Evolutionary conservation across 2,329 filamentous ascomycete species (phyloP).

Genomic region (Fusarium euwallaceae): DNA sequence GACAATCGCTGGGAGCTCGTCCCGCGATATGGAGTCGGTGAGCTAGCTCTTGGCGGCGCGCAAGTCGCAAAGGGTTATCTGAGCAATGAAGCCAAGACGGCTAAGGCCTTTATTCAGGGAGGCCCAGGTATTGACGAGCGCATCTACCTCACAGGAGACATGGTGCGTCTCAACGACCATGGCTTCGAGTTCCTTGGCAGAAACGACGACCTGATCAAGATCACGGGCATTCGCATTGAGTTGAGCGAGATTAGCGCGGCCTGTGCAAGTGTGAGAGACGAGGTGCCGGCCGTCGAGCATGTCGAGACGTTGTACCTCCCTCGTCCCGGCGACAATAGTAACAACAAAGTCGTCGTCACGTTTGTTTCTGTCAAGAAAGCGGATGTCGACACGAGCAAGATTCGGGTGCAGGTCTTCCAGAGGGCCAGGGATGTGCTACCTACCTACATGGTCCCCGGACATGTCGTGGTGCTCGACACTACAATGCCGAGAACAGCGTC

Average conservation of each 20-base stretch:
- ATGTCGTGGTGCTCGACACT: conserved; percentile 26
- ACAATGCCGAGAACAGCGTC: conserved; percentile 30
- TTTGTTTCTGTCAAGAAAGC: conserved; percentile 28
- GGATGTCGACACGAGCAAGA: not conserved
- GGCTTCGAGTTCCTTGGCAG: conserved; percentile 31
- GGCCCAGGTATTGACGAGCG: conserved; percentile 24
- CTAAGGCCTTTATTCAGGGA: conserved; percentile 24
- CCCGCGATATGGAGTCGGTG: conserved; percentile 26
- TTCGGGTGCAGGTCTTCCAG: conserved; percentile 20
- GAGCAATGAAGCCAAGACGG: conserved; percentile 23
- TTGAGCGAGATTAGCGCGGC: conserved; percentile 33
- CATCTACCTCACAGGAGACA: conserved; percentile 26
- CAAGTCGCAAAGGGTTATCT: conserved; percentile 31
- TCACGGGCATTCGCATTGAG: conserved; percentile 25
- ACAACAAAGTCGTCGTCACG: conserved; percentile 23
- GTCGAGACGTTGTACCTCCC: conserved; percentile 22
- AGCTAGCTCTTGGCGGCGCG: conserved; percentile 20
- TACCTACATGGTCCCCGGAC: conserved; percentile 27
- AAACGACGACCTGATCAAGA: conserved; percentile 31
- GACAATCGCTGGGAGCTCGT: conserved; percentile 31
- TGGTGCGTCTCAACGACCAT: conserved; percentile 28
- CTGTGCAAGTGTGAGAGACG: conserved; percentile 24
- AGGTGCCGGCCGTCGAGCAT: conserved; percentile 13
- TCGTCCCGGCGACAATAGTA: not conserved
- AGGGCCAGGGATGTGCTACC: conserved; percentile 15